Percentiles rank a stretch among this genome's conserved stretches.
These are phyloP conservation scores for Pythium pyrilobum DNA, from an alignment of 352 stramenopile species.

Conservation along the genomic window DNA sequence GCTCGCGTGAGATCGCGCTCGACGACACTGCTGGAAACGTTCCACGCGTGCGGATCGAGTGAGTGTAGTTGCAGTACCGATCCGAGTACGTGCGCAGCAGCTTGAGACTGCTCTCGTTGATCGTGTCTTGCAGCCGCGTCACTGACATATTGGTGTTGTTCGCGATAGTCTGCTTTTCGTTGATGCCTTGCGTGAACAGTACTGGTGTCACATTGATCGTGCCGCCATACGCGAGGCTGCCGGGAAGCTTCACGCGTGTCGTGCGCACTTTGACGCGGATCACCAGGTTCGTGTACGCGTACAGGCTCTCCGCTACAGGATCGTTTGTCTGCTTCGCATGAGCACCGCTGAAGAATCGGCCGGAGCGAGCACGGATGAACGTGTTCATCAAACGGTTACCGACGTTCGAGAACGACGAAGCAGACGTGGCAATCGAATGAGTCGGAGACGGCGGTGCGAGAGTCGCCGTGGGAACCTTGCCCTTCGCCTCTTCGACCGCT, in stretches of 20 bases:
- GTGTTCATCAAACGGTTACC: constrained; percentile 63
- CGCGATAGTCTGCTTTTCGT: constrained; percentile 90
- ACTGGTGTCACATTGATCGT: constrained; percentile 66
- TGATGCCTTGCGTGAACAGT: constrained; percentile 89
- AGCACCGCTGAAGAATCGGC: constrained; percentile 45
- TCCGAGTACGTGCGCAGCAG: constrained; percentile 65
- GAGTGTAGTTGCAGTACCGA: constrained; percentile 68
- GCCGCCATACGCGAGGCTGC: constrained; percentile 46
- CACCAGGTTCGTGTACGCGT: constrained; percentile 66
- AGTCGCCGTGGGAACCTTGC: constrained; percentile 12
- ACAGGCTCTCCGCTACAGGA: constrained; percentile 41
- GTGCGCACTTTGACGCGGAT: constrained; percentile 79
- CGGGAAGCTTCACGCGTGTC: constrained; percentile 64
- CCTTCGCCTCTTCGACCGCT: constrained; percentile 26
- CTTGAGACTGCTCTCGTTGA: constrained; percentile 75
- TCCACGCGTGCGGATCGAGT: constrained; percentile 32
- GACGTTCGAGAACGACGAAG: constrained; percentile 57
- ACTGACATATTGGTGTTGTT: constrained; percentile 84
- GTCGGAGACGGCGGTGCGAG: constrained; percentile 18
- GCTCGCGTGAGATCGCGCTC: constrained; percentile 33
- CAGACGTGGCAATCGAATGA: constrained; percentile 26
- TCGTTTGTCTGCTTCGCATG: constrained; percentile 13
- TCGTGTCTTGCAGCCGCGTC: constrained; percentile 75
- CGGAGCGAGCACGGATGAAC: constrained; percentile 61
- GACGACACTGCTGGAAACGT: constrained; percentile 10